Evolutionary conservation across 1,139 yeast genomes (phyloP), one percentile per base, ranked within the genome.

Genomic region (Yamadazyma sp.): DNA sequence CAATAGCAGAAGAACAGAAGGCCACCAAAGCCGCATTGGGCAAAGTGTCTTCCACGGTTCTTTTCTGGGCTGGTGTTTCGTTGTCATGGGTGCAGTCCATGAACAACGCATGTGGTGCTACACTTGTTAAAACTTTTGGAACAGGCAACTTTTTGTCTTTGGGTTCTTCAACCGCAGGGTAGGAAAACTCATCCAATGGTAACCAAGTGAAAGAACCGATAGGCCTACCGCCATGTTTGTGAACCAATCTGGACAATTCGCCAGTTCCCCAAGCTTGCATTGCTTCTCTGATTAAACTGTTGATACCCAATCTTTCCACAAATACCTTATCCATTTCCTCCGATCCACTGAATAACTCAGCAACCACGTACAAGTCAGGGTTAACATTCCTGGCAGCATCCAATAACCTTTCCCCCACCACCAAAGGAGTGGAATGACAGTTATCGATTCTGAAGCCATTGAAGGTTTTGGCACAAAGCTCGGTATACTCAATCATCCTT

Each of bases 41-140:
- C 36, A 92, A 70, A 0, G 98, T 89, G 56, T 92, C 98, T 58
- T 91, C 96, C 1, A 88, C 84, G 0, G 96, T 89, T 58, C 98
- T 78, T 64, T 86, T 88, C 53, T 91, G 95, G 31, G 75, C 75
- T 2, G 98, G 96, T 28, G 81, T 83, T 61, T 88, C 94, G 56
- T 92, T 92, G 61, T 92, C 98, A 61, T 92, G 98, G 3, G 98
- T 91, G 55, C 97, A 91, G 59, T 92, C 98, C 97, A 92, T 91
- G 54, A 92, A 86, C 53, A 92, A 70, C 0, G 98, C 96, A 62
- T 89, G 98, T 3, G 96, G 95, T 11, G 83, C 81, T 32, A 83
- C 77, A 7, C 81, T 69, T 1, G 81, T 73, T 38, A 87, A 73
- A 11, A 81, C 71, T 49, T 74, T 76, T 2, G 92, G 91, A 36